phyloP scores from a whole-genome alignment of 2,329 filamentous ascomycete genomes.

The Pestalotiopsis sp. region DNA sequence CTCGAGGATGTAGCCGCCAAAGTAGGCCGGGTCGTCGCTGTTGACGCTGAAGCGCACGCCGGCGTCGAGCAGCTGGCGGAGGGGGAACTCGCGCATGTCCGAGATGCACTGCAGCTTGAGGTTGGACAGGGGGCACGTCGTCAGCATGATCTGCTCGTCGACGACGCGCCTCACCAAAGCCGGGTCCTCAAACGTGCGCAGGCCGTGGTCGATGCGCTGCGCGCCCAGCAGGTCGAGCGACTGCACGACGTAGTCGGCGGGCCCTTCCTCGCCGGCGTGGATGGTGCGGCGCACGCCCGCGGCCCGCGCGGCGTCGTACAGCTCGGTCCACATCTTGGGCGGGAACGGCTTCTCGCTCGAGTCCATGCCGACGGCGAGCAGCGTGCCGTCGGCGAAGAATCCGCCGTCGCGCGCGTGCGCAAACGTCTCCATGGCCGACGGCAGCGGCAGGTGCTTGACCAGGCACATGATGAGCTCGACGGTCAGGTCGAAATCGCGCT shows the following conservation, averaged over 20 bases:
- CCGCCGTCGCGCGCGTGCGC: constrained; percentile 41
- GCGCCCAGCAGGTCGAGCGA: constrained; percentile 66
- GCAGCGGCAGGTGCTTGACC: constrained; percentile 68
- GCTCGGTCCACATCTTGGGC: constrained; percentile 61
- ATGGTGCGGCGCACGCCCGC: constrained; percentile 66
- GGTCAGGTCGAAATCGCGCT: constrained; percentile 65
- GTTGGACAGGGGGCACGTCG: constrained; percentile 76
- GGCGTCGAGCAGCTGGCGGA: constrained; percentile 63
- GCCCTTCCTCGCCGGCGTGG: constrained; percentile 78
- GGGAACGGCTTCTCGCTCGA: constrained; percentile 63
- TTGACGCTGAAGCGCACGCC: constrained; percentile 74
- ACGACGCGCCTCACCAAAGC: constrained; percentile 62
- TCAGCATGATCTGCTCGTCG: constrained; percentile 61
- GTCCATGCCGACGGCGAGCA: constrained; percentile 69
- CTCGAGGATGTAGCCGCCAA: constrained; percentile 74
- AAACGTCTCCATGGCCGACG: constrained; percentile 54
- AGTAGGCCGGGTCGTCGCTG: constrained; percentile 76
- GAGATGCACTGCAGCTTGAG: constrained; percentile 62
- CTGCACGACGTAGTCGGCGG: constrained; percentile 64
- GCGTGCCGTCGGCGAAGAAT: constrained; percentile 52
- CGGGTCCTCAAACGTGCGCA: constrained; percentile 64
- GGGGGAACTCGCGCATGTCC: constrained; percentile 58
- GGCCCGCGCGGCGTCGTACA: constrained; percentile 59
- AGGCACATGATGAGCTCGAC: constrained; percentile 74
- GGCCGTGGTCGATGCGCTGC: constrained; percentile 75